A percentile compares a stretch with the other conserved stretches of the same genome.
Evolutionary conservation across 1,139 yeast species (phyloP).

Genomic region (Yamadazyma dendronema): DNA sequence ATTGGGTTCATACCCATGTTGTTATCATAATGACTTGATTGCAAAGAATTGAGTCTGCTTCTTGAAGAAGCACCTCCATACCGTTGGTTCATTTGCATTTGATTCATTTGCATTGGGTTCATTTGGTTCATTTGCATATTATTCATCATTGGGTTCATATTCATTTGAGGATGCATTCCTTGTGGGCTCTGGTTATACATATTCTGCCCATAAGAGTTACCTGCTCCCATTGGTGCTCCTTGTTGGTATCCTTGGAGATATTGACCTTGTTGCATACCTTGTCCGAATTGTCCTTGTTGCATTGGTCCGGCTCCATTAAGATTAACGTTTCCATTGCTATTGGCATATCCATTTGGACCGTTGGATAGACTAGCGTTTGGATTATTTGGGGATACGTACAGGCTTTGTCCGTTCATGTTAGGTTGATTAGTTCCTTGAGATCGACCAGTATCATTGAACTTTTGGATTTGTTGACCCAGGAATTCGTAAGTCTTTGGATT

Average conservation of each 20-base stretch:
- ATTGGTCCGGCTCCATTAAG: neutral
- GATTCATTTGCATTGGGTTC: conserved; percentile 7
- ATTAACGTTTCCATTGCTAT: too few relatives aligned
- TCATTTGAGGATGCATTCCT: conserved; percentile 4
- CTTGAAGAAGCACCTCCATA: conserved; percentile 8
- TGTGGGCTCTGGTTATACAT: conserved; percentile 4
- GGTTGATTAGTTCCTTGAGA: too few relatives aligned
- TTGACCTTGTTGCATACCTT: neutral
- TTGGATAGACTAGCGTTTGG: neutral
- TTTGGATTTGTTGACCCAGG: conserved; percentile 15
- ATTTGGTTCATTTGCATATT: neutral
- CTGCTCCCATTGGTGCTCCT: neutral
- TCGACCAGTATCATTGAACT: conserved; percentile 3
- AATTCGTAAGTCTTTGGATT: conserved; percentile 20
- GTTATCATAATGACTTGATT: conserved; percentile 13
- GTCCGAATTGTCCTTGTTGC: neutral
- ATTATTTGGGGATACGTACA: neutral
- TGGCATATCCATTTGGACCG: neutral
- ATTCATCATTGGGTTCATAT: neutral
- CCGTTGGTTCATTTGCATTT: conserved; percentile 9
- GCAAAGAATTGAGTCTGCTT: conserved; percentile 17
- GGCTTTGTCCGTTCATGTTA: neutral
- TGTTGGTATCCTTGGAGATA: neutral
- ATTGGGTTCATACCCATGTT: conserved; percentile 11
- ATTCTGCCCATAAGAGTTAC: neutral